phyloP scores from a whole-genome alignment of 352 stramenopile species.

The Globisporangium sylvaticum region DNA sequence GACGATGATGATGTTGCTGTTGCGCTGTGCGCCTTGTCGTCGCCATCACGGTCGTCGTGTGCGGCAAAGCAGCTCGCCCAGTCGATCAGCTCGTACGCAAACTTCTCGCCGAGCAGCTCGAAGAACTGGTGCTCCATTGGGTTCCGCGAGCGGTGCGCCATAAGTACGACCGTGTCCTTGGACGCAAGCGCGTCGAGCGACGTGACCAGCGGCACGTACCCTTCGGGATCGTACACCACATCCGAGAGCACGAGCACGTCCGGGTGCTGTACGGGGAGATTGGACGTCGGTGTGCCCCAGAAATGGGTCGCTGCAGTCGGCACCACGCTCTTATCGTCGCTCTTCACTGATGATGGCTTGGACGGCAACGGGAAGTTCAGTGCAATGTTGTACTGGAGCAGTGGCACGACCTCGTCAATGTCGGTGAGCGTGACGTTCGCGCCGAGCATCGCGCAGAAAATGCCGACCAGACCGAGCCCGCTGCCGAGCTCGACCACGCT shows the following conservation, averaged over 20 bases:
- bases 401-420: constrained; percentile 67
- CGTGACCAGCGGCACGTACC: constrained; percentile 59
- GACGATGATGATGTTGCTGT: neutral
- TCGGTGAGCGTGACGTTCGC: constrained; percentile 65
- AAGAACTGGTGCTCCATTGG: constrained; percentile 84
- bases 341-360: neutral
- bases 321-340: neutral
- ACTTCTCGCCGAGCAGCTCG: constrained; percentile 41
- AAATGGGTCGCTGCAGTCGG: constrained; percentile 37
- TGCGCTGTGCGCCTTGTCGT: neutral
- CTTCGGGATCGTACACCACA: constrained; percentile 77
- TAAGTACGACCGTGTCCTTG: constrained; percentile 48
- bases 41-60: constrained; percentile 6
- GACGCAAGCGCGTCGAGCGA: constrained; percentile 46
- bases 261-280: constrained; percentile 28
- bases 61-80: constrained; percentile 24
- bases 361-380: constrained; percentile 42
- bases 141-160: constrained; percentile 76
- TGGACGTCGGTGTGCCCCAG: constrained; percentile 45
- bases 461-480: constrained; percentile 67
- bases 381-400: constrained; percentile 74
- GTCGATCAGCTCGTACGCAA: constrained; percentile 44
- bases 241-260: constrained; percentile 77
- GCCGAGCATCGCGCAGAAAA: constrained; percentile 65
- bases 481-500: constrained; percentile 71